Evolutionary conservation across 305 asterid species (phyloP).

Genomic region (Lippia alba): DNA sequence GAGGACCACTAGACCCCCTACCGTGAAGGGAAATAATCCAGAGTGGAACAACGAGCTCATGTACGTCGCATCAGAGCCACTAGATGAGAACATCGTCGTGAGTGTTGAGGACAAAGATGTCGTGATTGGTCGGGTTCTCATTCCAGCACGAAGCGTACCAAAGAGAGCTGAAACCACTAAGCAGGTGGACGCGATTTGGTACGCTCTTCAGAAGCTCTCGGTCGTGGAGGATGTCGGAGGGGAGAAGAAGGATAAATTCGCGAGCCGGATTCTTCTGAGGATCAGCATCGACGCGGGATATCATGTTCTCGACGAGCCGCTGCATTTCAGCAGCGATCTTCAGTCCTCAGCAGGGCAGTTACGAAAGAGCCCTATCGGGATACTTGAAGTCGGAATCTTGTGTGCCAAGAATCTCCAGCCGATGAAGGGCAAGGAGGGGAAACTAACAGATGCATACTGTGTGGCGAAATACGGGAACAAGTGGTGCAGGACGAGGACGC

Average conservation of each 20-base stretch:
- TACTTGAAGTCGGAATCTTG: slow-evolving; percentile 84
- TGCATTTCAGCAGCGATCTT: slow-evolving; percentile 80
- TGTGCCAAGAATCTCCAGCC: slow-evolving; percentile 72
- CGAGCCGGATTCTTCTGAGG: slow-evolving; percentile 75
- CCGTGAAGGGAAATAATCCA: slow-evolving; percentile 53
- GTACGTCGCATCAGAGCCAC: slow-evolving; percentile 86
- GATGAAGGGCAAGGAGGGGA: slow-evolving; percentile 80
- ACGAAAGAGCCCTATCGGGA: slow-evolving; percentile 70
- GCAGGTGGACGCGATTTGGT: slow-evolving; percentile 75
- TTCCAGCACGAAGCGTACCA: slow-evolving; percentile 61
- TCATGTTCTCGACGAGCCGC: slow-evolving; percentile 86
- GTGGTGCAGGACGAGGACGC: slow-evolving; percentile 90
- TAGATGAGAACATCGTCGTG: slow-evolving; percentile 71
- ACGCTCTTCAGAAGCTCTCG: slow-evolving; percentile 58
- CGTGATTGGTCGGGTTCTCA: slow-evolving; percentile 60
- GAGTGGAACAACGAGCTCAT: slow-evolving; percentile 89
- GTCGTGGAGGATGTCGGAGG: slow-evolving; percentile 54
- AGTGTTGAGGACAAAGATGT: slow-evolving; percentile 74
- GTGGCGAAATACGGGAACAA: slow-evolving; percentile 93
- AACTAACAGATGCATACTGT: slow-evolving; percentile 79
- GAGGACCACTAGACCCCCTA: slow-evolving; percentile 65
- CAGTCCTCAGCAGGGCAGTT: slow-evolving; percentile 76
- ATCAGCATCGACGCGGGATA: slow-evolving; percentile 73
- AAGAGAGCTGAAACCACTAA: slow-evolving; percentile 57
- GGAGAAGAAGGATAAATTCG: slow-evolving; percentile 78